These are phyloP conservation scores for Lodderomyces beijingensis DNA, from an alignment of 1,139 yeast species.

Conservation along the genomic window DNA sequence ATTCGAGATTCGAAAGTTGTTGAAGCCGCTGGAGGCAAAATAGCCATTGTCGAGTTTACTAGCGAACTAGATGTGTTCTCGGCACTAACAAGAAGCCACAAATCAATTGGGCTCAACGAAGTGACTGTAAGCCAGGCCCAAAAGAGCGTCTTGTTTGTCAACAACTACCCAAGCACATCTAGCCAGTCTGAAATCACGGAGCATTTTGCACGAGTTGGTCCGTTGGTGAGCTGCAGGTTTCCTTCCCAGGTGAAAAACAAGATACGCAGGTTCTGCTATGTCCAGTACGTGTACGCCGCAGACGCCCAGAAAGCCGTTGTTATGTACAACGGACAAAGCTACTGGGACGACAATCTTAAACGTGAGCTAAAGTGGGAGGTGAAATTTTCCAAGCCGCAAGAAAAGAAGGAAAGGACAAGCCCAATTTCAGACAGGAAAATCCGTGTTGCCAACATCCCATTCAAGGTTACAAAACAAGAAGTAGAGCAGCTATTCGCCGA, in stretches of 20 bases:
- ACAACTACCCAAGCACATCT: slow-evolving; percentile 66
- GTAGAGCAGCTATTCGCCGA: slow-evolving; percentile 23
- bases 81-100: slow-evolving; percentile 59
- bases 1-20: slow-evolving; percentile 31
- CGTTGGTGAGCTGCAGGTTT: slow-evolving; percentile 52
- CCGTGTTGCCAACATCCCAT: slow-evolving; percentile 70
- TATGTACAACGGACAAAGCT: slow-evolving; percentile 34
- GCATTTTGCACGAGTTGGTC: slow-evolving; percentile 45
- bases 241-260: slow-evolving; percentile 60
- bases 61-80: slow-evolving; percentile 47
- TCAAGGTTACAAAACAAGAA: slow-evolving; percentile 31
- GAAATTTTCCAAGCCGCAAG: slow-evolving; percentile 43
- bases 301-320: slow-evolving; percentile 48
- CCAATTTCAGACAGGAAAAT: slow-evolving; percentile 24
- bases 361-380: slow-evolving; percentile 42
- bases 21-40: slow-evolving; percentile 13
- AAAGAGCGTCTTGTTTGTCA: slow-evolving; percentile 56
- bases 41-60: slow-evolving; percentile 55
- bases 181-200: slow-evolving; percentile 35
- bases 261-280: slow-evolving; percentile 70
- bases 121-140: slow-evolving; percentile 44
- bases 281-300: slow-evolving; percentile 48
- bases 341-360: slow-evolving; percentile 18
- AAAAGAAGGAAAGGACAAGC: slow-evolving; percentile 9
- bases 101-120: slow-evolving; percentile 36